Conservation (phyloP, 148 eudicot species). For the Heliamphora exappendiculata region DNA sequence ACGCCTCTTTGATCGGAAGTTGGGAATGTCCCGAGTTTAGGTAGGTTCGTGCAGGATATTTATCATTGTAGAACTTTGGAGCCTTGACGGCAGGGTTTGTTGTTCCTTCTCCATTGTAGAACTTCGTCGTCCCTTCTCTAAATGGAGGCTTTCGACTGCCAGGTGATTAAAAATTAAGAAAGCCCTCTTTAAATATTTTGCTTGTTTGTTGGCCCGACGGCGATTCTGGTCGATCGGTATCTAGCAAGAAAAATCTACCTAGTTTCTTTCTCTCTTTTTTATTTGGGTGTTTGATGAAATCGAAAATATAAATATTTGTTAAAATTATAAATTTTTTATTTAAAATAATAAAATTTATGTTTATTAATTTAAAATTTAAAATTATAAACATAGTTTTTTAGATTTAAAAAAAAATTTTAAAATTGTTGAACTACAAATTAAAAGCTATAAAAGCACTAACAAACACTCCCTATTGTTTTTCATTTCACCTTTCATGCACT, state of each 20-base stretch:
- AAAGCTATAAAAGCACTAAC: too few relatives aligned
- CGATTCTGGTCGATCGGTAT: not conserved
- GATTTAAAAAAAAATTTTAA: too few relatives aligned
- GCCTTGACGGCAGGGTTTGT: not conserved
- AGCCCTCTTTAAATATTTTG: not conserved
- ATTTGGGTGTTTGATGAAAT: too few relatives aligned
- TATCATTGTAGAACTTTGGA: slow-evolving; percentile 1
- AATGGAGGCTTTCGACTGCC: not conserved
- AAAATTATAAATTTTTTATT: too few relatives aligned
- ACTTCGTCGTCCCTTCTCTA: not conserved
- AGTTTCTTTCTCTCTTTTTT: too few relatives aligned
- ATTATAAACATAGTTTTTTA: too few relatives aligned
- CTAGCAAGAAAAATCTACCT: not conserved
- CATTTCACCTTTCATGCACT: too few relatives aligned
- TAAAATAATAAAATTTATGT: too few relatives aligned
- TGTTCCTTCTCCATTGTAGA: not conserved
- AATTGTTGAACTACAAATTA: too few relatives aligned
- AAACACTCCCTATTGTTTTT: too few relatives aligned
- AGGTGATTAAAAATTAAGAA: not conserved
- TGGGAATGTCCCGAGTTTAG: slow-evolving; percentile 60
- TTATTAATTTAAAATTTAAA: too few relatives aligned
- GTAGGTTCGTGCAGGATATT: not conserved
- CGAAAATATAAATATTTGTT: too few relatives aligned
- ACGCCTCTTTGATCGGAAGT: slow-evolving; percentile 72
- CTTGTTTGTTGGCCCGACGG: not conserved